Evolutionary conservation across 495 filamentous ascomycete genomes (phyloP).

Genomic region (Daldinia decipiens): DNA sequence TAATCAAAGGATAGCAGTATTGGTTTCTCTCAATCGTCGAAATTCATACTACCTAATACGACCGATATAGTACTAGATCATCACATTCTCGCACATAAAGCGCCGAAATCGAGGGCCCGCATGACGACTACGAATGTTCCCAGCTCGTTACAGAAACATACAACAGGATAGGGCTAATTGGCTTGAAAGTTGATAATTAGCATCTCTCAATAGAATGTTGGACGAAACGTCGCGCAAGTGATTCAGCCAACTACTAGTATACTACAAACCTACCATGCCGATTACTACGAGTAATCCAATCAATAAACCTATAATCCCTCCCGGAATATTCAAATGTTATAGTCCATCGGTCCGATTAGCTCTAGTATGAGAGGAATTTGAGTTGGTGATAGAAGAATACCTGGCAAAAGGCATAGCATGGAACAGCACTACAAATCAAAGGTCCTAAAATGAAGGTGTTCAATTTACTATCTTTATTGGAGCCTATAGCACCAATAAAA

Average conservation of each 20-base stretch:
- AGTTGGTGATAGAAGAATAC: neutral
- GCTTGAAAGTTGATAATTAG: neutral
- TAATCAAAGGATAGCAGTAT: neutral
- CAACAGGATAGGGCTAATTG: neutral
- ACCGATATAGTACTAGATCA: neutral
- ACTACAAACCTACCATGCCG: neutral
- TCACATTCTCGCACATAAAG: neutral
- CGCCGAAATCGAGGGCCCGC: neutral
- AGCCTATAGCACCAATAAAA: too few relatives aligned
- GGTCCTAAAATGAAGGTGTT: too few relatives aligned
- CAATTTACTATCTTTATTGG: too few relatives aligned
- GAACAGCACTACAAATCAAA: too few relatives aligned
- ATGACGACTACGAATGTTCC: neutral
- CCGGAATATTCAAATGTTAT: too few relatives aligned
- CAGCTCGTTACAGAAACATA: neutral
- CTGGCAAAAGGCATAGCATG: neutral
- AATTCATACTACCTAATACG: neutral
- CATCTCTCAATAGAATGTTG: neutral
- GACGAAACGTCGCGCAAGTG: neutral
- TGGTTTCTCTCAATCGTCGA: neutral
- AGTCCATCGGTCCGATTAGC: neutral
- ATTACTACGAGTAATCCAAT: neutral
- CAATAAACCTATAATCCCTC: too few relatives aligned
- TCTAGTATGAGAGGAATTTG: too few relatives aligned
- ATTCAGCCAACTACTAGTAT: neutral